These are phyloP conservation scores for Cutaneotrichosporon cutaneum DNA, from an alignment of 1,284 basidiomycete species.

Conservation along the genomic window DNA sequence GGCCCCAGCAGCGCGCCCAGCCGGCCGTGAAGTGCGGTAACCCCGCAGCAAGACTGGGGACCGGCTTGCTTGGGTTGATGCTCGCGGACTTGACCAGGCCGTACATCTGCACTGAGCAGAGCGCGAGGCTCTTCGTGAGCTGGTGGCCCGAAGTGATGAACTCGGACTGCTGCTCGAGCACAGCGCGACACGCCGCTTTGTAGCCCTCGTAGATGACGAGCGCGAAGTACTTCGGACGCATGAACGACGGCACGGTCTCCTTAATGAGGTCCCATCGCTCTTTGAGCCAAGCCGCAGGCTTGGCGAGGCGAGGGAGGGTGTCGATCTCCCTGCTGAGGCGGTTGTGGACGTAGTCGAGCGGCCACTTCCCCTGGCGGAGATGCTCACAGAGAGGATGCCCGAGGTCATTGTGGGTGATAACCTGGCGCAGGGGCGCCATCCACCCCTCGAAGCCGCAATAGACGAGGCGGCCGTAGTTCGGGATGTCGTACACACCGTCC, in stretches of 20 bases:
- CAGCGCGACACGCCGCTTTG: conserved; percentile 76
- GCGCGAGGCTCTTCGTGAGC: conserved; percentile 84
- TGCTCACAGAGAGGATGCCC: conserved; percentile 86
- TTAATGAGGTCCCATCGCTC: conserved; percentile 78
- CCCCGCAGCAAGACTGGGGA: conserved; percentile 86
- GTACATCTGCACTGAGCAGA: conserved; percentile 88
- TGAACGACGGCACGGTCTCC: conserved; percentile 69
- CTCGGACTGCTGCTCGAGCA: conserved; percentile 79
- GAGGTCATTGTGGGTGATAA: conserved; percentile 85
- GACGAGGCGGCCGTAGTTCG: conserved; percentile 67
- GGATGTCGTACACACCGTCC: conserved; percentile 74
- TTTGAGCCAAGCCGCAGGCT: conserved; percentile 76
- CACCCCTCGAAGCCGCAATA: conserved; percentile 94
- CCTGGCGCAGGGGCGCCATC: conserved; percentile 79
- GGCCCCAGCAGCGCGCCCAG: conserved; percentile 96
- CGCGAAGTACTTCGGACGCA: conserved; percentile 91
- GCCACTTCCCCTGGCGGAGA: conserved; percentile 81
- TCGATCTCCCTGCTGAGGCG: conserved; percentile 59
- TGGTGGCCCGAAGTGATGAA: conserved; percentile 77
- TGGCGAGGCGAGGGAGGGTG: conserved; percentile 64
- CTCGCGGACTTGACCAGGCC: conserved; percentile 85
- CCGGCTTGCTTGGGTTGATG: conserved; percentile 63
- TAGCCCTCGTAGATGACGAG: conserved; percentile 84
- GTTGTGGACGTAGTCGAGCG: conserved; percentile 75
- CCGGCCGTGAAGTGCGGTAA: conserved; percentile 85